Evolutionary conservation across 176 grass and related monocot genomes (phyloP), one percentile per base, ranked within the genome.

Genomic region (Secale cereale): DNA sequence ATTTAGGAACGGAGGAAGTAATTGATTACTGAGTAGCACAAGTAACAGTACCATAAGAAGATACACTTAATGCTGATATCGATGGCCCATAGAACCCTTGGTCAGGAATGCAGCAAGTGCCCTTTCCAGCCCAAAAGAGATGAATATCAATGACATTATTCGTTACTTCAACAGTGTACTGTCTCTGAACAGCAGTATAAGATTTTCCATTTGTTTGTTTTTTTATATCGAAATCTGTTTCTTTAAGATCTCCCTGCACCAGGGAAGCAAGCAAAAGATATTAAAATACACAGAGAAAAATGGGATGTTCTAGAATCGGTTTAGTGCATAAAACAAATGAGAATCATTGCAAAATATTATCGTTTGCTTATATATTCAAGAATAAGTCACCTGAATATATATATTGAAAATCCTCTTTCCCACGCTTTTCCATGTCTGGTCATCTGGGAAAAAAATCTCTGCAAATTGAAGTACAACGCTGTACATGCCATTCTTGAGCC

Each of bases 161-260:
- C 16, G 16, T 52, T 52, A 93, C 81, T 13, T 35, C 27, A 59
- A 61, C 45, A 16, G 8, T n/a, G 59, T 65, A 93, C 54, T 40
- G 39, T 75, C 10, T 90, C 2, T 60, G 26, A 57, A 93, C 81
- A 60, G 29, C 91, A 78, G 25, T 37, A 1, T 78, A 70, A 16
- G 87, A 93, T 68, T 29, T 85, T 13, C 54, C 87, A 15, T 88
- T 78, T 33, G 87, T 71, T 6, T 22, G 31, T 54, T 85, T 85
- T 74, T 71, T 93, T 90, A 90, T 85, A 72, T 93, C 81, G 3
- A 93, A 90, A n/a, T 93, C 81, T 33, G 82, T 90, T 62, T 78
- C 87, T 85, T 22, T 78, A 12, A 87, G 88, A 59, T 9, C 54
- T 60, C 88, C 65, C 65, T 68, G 65, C 65, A 35, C 31, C 65